Conservation (phyloP, 169 alveolate species). For the Plasmodium relictum region DNA sequence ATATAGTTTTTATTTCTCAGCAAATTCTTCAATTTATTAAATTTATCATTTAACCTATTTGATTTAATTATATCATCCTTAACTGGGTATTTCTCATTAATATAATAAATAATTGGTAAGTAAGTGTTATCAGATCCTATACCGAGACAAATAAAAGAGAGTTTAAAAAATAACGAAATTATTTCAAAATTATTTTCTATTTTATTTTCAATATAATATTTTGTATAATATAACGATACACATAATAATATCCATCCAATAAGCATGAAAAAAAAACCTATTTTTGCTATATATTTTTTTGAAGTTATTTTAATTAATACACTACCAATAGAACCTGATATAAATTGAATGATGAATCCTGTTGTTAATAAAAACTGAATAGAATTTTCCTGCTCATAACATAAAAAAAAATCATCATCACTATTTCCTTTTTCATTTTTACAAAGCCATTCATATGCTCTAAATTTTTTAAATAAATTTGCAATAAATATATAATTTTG, state of each 20-base stretch:
- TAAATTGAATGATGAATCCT: constrained; percentile 59
- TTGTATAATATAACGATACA: constrained; percentile 31
- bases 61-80: not conserved
- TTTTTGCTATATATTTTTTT: constrained; percentile 28
- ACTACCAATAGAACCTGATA: constrained; percentile 64
- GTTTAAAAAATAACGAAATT: constrained; percentile 18
- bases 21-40: constrained; percentile 3
- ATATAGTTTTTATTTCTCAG: constrained; percentile 71
- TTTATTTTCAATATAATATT: constrained; percentile 6
- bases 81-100: constrained; percentile 67
- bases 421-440: constrained; percentile 8
- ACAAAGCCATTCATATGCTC: constrained; percentile 73
- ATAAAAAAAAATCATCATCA: constrained; percentile 37
- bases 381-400: constrained; percentile 60
- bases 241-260: constrained; percentile 41
- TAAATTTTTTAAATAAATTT: constrained; percentile 26
- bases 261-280: constrained; percentile 38
- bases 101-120: constrained; percentile 66
- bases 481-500: constrained; percentile 61
- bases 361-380: constrained; percentile 44
- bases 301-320: constrained; percentile 41
- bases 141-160: constrained; percentile 60
- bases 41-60: constrained; percentile 13
- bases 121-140: constrained; percentile 67
- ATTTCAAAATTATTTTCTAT: constrained; percentile 5